Evolutionary conservation across 164 flowering plant species (phyloP).

Genomic region (Aristolochia contorta): DNA sequence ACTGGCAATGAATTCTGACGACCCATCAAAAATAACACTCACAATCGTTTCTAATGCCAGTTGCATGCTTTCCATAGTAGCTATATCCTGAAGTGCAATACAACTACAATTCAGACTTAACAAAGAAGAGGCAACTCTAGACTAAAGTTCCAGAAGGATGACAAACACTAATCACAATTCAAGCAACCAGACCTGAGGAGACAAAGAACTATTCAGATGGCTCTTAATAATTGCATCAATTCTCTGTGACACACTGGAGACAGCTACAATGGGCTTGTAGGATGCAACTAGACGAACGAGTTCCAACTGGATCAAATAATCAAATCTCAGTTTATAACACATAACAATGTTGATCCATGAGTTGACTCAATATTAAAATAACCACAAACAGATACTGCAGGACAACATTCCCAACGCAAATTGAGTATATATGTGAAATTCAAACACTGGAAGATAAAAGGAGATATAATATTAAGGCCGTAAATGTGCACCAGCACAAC

Average conservation of each 20-base stretch:
- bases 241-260: slow-evolving; percentile 54
- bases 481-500: too few relatives aligned
- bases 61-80: slow-evolving; percentile 77
- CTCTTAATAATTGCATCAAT: slow-evolving; percentile 39
- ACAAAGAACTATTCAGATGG: slow-evolving; percentile 29
- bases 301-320: slow-evolving; percentile 54
- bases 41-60: slow-evolving; percentile 70
- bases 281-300: slow-evolving; percentile 56
- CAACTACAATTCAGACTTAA: not conserved
- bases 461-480: too few relatives aligned
- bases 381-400: too few relatives aligned
- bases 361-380: too few relatives aligned
- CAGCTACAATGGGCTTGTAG: slow-evolving; percentile 64
- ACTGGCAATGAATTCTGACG: slow-evolving; percentile 41
- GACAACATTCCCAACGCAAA: too few relatives aligned
- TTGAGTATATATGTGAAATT: not conserved
- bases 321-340: not conserved
- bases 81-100: slow-evolving; percentile 39
- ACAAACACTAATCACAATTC: too few relatives aligned
- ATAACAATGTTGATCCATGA: not conserved
- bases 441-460: not conserved
- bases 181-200: slow-evolving; percentile 47
- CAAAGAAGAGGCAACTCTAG: too few relatives aligned
- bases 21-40: slow-evolving; percentile 63
- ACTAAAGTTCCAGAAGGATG: too few relatives aligned